phyloP scores from a whole-genome alignment of 2,329 filamentous ascomycete genomes.

The Stylonectria norvegica region DNA sequence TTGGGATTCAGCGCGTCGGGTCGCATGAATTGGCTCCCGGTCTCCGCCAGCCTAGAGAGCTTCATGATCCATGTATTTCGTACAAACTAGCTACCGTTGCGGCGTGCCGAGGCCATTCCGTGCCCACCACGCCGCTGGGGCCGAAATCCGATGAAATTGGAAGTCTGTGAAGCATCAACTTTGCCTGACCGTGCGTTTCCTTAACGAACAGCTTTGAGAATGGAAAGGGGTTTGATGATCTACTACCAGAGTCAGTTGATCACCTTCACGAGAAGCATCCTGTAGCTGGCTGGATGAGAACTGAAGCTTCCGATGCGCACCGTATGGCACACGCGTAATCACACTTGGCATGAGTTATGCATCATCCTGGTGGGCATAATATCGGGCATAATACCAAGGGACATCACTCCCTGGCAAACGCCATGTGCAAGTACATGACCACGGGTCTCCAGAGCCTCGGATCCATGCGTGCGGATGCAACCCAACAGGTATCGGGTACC shows the following conservation, averaged over 20 bases:
- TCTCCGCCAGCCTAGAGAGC: slow-evolving; percentile 17
- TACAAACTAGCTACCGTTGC: too few species aligned
- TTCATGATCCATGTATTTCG: slow-evolving; percentile 3
- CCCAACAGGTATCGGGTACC: slow-evolving; percentile 4
- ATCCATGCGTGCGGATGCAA: slow-evolving; percentile 5
- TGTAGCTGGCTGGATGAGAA: neutral
- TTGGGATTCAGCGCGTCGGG: slow-evolving; percentile 17
- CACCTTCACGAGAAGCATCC: neutral
- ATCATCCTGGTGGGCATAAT: slow-evolving; percentile 5
- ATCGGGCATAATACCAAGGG: slow-evolving; percentile 8
- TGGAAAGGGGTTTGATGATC: neutral
- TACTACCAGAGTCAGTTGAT: neutral
- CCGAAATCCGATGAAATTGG: neutral
- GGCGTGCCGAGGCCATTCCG: neutral
- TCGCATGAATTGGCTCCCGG: slow-evolving; percentile 24
- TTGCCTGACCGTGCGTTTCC: slow-evolving; percentile 15
- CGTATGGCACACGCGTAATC: slow-evolving; percentile 21
- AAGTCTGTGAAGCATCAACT: too few species aligned
- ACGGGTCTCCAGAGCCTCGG: slow-evolving; percentile 9
- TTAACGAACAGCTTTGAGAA: neutral
- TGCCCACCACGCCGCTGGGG: neutral
- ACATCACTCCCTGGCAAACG: too few species aligned
- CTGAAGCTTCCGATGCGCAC: slow-evolving; percentile 15
- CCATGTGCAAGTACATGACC: slow-evolving; percentile 9
- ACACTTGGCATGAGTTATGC: slow-evolving; percentile 11